Evolutionary conservation across 2,329 filamentous ascomycete species (phyloP), one percentile per base, ranked within the genome.

Genomic region (Fusarium succisae): DNA sequence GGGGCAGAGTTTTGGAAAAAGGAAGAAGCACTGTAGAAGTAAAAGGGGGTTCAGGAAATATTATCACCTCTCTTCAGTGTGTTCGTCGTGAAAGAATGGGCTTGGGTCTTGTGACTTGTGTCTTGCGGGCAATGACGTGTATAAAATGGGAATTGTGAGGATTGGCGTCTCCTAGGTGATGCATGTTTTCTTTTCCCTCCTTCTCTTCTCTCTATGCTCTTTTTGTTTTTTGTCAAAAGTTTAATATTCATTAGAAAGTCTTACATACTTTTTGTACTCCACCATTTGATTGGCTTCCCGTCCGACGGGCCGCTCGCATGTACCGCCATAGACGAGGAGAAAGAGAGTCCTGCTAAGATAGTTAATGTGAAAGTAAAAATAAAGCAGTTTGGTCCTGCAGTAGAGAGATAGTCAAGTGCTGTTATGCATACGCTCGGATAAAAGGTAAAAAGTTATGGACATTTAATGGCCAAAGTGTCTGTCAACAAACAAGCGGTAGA

Each of bases 201-300:
- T 8, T n/a, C 22, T 50, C 59, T 5, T 9, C 22, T 50, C 59
- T 37, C 8, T 0, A 18, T 9, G 35, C 35, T 57, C 56, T 70
- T 59, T 44, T 54, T 60, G 50, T 56, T 62, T 45, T 45, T 54
- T 41, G 38, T 5, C 44, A 53, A 65, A 70, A 70, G 45, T 73
- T 63, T 60, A 59, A 57, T 58, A 53, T 44, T 53, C 38, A 43
- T 37, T 22, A 41, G 45, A 48, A 32, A 57, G 55, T 44, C 55
- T 69, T 32, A 45, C 53, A 69, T 57, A 26, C 45, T 70, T 35
- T 54, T 28, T 43, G 44, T 35, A 51, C 68, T 73, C 65, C 66
- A 70, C 72, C 39, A 63, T 48, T 50, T 75, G 61, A 75, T 73
- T 75, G 72, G 73, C 72, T 73, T 75, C 72, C 72, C 69, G 69